A percentile compares a stretch with the other conserved stretches of the same genome.
Conservation (phyloP, 768 basidiomycete genomes). For the Xerocomellus amylosporus region DNA sequence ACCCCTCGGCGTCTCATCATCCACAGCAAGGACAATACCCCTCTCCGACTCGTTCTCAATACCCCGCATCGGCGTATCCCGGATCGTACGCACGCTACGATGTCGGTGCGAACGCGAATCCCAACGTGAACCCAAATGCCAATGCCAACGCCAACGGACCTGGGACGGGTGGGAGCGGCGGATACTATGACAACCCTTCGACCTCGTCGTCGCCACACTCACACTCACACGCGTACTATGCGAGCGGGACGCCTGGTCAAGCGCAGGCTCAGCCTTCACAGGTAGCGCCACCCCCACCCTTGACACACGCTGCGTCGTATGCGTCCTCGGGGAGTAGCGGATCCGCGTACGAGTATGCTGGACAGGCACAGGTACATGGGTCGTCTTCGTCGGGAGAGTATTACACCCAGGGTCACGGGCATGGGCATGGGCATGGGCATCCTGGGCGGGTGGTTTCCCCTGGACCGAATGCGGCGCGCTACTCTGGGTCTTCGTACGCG, state of each 20-base stretch:
- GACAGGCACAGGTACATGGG: conserved; percentile 19
- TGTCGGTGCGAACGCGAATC: conserved; percentile 25
- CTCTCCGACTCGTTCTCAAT: conserved; percentile 27
- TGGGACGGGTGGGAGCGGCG: conserved; percentile 9
- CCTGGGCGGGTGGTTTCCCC: conserved; percentile 20
- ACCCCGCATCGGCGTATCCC: conserved; percentile 22
- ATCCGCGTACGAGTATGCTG: conserved; percentile 24
- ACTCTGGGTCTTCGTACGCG: conserved; percentile 10
- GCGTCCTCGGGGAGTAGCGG: conserved; percentile 22
- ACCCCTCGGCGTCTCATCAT: conserved; percentile 20
- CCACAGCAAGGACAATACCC: conserved; percentile 26
- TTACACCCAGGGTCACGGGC: conserved; percentile 20
- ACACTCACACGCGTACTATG: conserved; percentile 23
- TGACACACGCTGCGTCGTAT: conserved; percentile 23
- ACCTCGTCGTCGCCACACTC: conserved; percentile 21
- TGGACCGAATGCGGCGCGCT: conserved; percentile 17
- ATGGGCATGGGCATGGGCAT: conserved; percentile 15
- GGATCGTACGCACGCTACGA: conserved; percentile 29
- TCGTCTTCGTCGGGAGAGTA: conserved; percentile 24
- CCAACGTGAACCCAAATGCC: conserved; percentile 10
- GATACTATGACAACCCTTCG: conserved; percentile 28
- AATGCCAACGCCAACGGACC: conserved; percentile 6
- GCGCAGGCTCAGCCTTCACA: conserved; percentile 17
- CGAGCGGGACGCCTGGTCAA: conserved; percentile 17
- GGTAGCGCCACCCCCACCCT: conserved; percentile 13